Evolutionary conservation across 495 filamentous ascomycete species (phyloP), one percentile per base, ranked within the genome.

Genomic region (Haplographium delicatum): DNA sequence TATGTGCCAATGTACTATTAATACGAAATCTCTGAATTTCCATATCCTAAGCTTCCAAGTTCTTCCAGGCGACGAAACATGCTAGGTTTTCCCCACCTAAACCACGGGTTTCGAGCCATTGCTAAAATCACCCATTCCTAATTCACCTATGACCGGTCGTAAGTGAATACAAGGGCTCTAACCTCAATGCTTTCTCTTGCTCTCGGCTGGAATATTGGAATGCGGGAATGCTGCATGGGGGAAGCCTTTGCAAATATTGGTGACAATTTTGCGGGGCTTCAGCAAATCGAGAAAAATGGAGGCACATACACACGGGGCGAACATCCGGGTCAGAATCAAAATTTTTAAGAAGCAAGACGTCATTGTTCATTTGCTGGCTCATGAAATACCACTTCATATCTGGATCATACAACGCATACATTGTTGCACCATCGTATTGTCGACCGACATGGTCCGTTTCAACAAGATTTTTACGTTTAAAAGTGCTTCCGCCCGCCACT

Each of bases 331-430:
- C 45, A 1, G 62, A 47, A 33, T 67, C 62, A 55, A 63, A 65
- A 5, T 62, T 50, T 50, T 69, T 69, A 38, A 69, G 63, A 8
- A 67, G 13, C 5, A 66, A 50, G 11, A 64, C 56, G 27, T 69
- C 66, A 25, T 63, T 53, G 5, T 44, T 41, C 2, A 22, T 47
- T 39, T 68, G 65, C 27, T 51, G 20, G 26, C 57, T 65, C 51
- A 66, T 47, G 49, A 62, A 68, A 34, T 69, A 67, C 58, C 58
- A 69, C 39, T 54, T 41, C 25, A 53, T 31, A 5, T 40, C 33
- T 8, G 51, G 40, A 9, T 59, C 51, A 42, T 62, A 57, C 31
- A 49, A 24, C 13, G 53, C 40, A 51, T 62, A 64, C n/a, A 64
- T 25, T 1, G 56, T 50, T n/a, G 53, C 40, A 7, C 63, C 63